These are phyloP conservation scores for Chaetomium strumarium DNA, from an alignment of 2,329 filamentous ascomycete genomes.

Conservation along the genomic window DNA sequence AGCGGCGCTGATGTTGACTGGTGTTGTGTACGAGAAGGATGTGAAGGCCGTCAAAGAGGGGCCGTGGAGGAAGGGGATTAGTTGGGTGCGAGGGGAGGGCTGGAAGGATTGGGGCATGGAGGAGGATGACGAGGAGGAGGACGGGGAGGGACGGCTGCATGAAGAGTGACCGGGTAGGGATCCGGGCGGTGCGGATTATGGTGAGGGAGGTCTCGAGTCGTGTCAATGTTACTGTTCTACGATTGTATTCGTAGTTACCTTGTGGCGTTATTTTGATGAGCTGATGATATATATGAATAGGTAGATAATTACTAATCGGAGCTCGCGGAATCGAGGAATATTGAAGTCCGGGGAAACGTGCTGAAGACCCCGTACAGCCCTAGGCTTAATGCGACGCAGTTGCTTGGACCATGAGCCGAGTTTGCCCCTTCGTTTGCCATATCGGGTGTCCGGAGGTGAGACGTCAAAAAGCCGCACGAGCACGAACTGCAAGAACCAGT, in stretches of 20 bases:
- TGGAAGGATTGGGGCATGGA: constrained; percentile 64
- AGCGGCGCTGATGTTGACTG: constrained; percentile 68
- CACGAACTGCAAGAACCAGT: too few relatives aligned
- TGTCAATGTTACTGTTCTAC: background rate
- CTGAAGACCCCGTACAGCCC: background rate
- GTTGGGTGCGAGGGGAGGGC: constrained; percentile 69
- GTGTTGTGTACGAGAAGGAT: constrained; percentile 68
- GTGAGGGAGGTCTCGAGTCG: background rate
- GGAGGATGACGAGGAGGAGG: constrained; percentile 30
- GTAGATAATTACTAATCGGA: background rate
- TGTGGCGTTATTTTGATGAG: background rate
- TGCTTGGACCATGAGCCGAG: background rate
- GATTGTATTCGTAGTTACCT: background rate
- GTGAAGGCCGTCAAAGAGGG: constrained; percentile 62
- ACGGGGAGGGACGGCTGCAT: constrained; percentile 25
- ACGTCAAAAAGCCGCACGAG: too few relatives aligned
- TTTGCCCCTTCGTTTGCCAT: background rate
- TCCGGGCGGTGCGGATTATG: background rate
- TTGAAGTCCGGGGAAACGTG: background rate
- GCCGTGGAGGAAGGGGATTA: constrained; percentile 64
- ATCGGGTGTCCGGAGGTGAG: too few relatives aligned
- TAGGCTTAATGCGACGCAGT: background rate
- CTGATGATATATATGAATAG: constrained; percentile 1
- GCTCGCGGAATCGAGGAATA: too few relatives aligned
- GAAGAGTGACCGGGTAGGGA: background rate